Conservation (phyloP, 2,329 filamentous ascomycete genomes). For the Hypoxylon sp. region DNA sequence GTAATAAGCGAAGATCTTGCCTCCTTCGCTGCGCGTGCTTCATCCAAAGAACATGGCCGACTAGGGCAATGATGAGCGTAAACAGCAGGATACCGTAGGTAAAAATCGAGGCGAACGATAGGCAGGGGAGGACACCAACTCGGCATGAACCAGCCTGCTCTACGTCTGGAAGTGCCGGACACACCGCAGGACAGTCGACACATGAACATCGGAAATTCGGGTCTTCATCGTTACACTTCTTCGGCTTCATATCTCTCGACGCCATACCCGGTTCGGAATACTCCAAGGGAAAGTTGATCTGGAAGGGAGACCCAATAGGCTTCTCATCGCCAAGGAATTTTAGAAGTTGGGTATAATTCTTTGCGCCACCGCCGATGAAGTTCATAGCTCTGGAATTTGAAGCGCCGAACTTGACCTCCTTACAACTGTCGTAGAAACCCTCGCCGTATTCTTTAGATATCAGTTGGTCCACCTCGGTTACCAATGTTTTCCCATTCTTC, state of each 20-base stretch:
- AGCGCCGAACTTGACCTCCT: constrained; percentile 97
- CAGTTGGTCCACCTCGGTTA: constrained; percentile 91
- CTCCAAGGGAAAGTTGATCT: constrained; percentile 89
- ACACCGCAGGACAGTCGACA: constrained; percentile 90
- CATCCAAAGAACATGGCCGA: constrained; percentile 82
- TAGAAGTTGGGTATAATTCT: constrained; percentile 87
- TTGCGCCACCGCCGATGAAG: constrained; percentile 94
- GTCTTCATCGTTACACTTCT: constrained; percentile 92
- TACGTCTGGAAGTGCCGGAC: constrained; percentile 85
- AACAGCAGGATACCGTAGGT: constrained; percentile 84
- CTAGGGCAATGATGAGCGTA: constrained; percentile 74
- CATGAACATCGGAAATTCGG: constrained; percentile 91
- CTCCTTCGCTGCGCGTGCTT: constrained; percentile 81
- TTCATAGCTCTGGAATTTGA: constrained; percentile 95
- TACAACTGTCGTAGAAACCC: constrained; percentile 96
- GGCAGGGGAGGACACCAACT: constrained; percentile 89
- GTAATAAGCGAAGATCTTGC: constrained; percentile 87
- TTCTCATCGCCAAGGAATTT: constrained; percentile 96
- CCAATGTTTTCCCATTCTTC: constrained; percentile 71
- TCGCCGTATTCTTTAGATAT: constrained; percentile 86
- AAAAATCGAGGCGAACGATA: constrained; percentile 93
- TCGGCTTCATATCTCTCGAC: constrained; percentile 78
- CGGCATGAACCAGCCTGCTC: constrained; percentile 78
- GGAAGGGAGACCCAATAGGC: constrained; percentile 91
- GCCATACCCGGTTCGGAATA: constrained; percentile 79